Base-by-base conservation (phyloP, 2,329 filamentous ascomycete species). In the Aspergillus novoparasiticus region DNA sequence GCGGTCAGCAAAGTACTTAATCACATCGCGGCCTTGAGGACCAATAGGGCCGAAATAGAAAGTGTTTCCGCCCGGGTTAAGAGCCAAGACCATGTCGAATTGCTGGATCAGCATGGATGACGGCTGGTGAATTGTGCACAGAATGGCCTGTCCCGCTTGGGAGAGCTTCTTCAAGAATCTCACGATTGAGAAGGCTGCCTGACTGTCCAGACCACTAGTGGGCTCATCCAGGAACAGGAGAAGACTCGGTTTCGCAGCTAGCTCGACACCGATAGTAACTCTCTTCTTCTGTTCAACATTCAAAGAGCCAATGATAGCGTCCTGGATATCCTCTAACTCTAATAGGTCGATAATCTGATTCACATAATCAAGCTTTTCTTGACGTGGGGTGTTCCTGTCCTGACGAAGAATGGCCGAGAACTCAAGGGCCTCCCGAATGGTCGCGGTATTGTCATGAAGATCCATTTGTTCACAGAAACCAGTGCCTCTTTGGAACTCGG, bases 11-110 rank as follows among this genome's bases (percentile, higher is more conserved):
- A 92, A 92, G 76, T 92, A 92, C 43, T 89, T 83, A 69, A 88
- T 84, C 1, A 92, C 86, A 16, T 85, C 84, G 4, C 82, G 79
- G 6, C 89, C 89, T 48, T 89, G 86, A n/a, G 89, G 82, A 60
- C 90, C 90, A 14, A 92, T 86, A 0, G 87, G 85, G 0, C 90
- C 90, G 62, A 92, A 92, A 76, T 92, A 93, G 76, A 90, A 90
- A 0, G 87, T 89, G 71, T 90, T 89, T 23, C 88, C 89, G 19
- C 87, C 88, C 0, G 85, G 88, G 69, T 90, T 89, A 36, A 92
- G 81, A 2, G 88, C 87, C 1, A 92, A 82, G 21, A 92, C 86
- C 84, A 90, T 90, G 73, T 92, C 89, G 75, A 92, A 92, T 71
- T 91, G 84, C 71, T 91, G 85, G 61, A 91, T 88, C 2, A 92